Base-by-base conservation (phyloP, 2,329 filamentous ascomycete species). In the Colletotrichum magnum region DNA sequence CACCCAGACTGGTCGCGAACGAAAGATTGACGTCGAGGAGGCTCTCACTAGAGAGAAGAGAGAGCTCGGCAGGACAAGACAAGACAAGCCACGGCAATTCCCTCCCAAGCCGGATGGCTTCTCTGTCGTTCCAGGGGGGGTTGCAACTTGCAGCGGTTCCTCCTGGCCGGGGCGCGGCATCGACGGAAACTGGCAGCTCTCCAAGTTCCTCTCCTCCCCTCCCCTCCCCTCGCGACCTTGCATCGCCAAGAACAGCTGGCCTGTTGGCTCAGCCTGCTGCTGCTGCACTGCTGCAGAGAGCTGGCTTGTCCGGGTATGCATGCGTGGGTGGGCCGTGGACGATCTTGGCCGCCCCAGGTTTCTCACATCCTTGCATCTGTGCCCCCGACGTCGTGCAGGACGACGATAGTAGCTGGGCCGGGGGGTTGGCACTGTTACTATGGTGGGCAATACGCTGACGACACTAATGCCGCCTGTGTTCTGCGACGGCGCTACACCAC, bases 301-400 rank as follows among this genome's bases (percentile, higher is more conserved):
- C 53, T 58, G 54, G 48, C 54, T 65, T 41, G n/a, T 18, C 64
- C 41, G 59, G 60, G 54, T 47, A 60, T 66, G 61, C 48, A 50
- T 32, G 18, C 53, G 66, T 65, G 64, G 47, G 64, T 68, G 61
- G 66, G 50, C 60, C 56, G 56, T 51, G 43, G 48, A 24, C 64
- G 62, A 69, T 69, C 66, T 69, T 69, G 62, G 66, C 66, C 61
- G 61, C 66, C 66, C 66, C 66, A 65, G 66, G 56, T 69, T 69
- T 69, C 66, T 13, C 51, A 18, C 51, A 60, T 48, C 66, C 66
- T 60, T 66, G 66, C 50, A 61, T 52, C 45, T 47, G 5, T 28
- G 39, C 53, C 60, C 64, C 62, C 61, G 54, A 59, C 61, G 56
- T 59, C 66, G 50, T 60, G 54, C 66, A 66, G 60, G 6, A 51